These are phyloP conservation scores for Curvularia spicifera DNA, from an alignment of 2,329 filamentous ascomycete species.

Conservation along the genomic window DNA sequence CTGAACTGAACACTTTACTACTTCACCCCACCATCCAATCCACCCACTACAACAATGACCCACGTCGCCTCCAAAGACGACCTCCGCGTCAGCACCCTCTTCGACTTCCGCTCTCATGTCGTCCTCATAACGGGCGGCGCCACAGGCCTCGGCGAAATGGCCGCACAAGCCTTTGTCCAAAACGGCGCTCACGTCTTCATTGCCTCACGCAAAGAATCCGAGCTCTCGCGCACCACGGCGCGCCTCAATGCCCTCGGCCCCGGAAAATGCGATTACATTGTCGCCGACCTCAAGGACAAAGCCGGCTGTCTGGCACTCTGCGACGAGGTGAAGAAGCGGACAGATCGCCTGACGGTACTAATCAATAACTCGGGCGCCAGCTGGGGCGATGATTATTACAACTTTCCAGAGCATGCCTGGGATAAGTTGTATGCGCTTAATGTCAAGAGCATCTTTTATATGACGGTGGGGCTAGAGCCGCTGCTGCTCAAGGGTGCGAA, in stretches of 20 bases:
- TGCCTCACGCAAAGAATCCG: conserved; percentile 60
- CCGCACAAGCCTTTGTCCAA: conserved; percentile 60
- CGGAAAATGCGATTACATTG: conserved; percentile 58
- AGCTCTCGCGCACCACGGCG: conserved; percentile 55
- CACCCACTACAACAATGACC: conserved; percentile 28
- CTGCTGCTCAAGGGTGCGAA: conserved; percentile 56
- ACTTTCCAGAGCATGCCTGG: conserved; percentile 65
- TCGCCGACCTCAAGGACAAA: conserved; percentile 60
- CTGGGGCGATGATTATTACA: conserved; percentile 63
- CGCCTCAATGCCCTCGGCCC: conserved; percentile 60
- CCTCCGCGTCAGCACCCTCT: conserved; percentile 44
- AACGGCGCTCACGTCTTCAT: conserved; percentile 62
- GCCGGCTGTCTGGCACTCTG: conserved; percentile 58
- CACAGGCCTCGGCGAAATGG: conserved; percentile 62
- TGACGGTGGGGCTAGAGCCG: conserved; percentile 54
- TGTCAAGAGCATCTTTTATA: conserved; percentile 61
- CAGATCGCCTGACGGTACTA: conserved; percentile 54
- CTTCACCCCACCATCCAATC: not conserved
- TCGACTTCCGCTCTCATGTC: conserved; percentile 48
- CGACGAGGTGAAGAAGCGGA: conserved; percentile 56
- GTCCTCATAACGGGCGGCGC: conserved; percentile 60
- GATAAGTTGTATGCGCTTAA: conserved; percentile 63
- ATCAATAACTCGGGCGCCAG: conserved; percentile 62
- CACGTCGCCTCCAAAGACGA: conserved; percentile 43
- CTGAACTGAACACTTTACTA: not conserved